Conservation (phyloP, 805 yeast genomes). For the Candida maltosa region DNA sequence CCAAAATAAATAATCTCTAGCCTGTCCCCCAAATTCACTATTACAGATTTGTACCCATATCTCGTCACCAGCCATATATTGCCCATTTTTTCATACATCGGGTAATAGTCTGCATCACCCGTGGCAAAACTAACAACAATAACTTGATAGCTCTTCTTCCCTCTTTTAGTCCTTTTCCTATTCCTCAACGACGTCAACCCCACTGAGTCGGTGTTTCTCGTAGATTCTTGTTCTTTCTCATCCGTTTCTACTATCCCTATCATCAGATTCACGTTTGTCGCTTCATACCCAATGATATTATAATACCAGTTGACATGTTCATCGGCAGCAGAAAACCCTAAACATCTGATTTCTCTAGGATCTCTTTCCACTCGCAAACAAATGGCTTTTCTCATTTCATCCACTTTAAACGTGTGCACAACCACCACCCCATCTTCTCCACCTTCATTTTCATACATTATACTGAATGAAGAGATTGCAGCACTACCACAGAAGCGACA, state of each 20-base stretch:
- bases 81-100: conserved; percentile 1
- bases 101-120: conserved; percentile 1
- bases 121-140: conserved; percentile 1
- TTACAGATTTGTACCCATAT: conserved; percentile 76
- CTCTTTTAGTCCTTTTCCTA: conserved; percentile 8
- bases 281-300: conserved; percentile 73
- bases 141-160: not conserved
- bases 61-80: conserved; percentile 43
- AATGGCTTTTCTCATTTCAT: conserved; percentile 62
- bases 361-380: conserved; percentile 91
- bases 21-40: conserved; percentile 69
- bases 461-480: conserved; percentile 67
- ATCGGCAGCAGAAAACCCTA: conserved; percentile 73
- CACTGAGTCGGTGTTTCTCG: conserved; percentile 14
- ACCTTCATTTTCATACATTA: conserved; percentile 72
- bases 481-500: conserved; percentile 91
- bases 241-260: conserved; percentile 46
- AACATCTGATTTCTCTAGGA: conserved; percentile 84
- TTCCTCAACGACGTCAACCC: conserved; percentile 18
- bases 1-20: conserved; percentile 75
- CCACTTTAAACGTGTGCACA: conserved; percentile 70
- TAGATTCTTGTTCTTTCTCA: conserved; percentile 11
- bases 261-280: conserved; percentile 72
- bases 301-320: conserved; percentile 69
- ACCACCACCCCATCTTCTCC: conserved; percentile 53